Evolutionary conservation across 345 rosid species (phyloP).

Genomic region (Melaleuca alternifolia): DNA sequence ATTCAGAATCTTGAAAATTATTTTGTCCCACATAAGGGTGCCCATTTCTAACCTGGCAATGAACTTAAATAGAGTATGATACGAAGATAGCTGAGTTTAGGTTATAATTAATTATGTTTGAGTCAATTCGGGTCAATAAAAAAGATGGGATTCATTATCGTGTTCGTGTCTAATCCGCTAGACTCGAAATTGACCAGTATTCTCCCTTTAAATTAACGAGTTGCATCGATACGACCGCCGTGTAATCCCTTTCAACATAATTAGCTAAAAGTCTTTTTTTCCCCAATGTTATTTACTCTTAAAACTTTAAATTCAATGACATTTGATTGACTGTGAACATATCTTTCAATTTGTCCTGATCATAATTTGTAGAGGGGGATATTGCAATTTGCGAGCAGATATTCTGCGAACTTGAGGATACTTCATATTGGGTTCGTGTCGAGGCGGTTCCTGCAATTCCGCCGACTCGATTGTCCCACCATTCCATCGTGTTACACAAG

Average conservation of each 20-base stretch:
- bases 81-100: neutral
- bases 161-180: neutral
- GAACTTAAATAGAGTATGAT: fast-evolving
- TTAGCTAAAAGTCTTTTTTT: neutral
- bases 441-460: no score
- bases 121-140: neutral
- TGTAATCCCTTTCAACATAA: neutral
- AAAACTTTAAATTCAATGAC: neutral
- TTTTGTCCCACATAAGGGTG: no score
- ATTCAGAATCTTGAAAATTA: no score
- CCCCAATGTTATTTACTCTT: neutral
- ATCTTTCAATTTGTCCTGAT: neutral
- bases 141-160: neutral
- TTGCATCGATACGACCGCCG: neutral
- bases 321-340: neutral
- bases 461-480: no score
- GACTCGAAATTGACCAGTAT: neutral
- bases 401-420: no score
- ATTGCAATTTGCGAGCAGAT: neutral
- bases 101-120: neutral
- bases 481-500: no score
- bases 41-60: no score
- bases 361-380: neutral
- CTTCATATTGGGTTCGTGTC: no score
- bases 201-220: neutral